Evolutionary conservation across 2,329 filamentous ascomycete species (phyloP).

Genomic region (Fusarium nisikadoi): DNA sequence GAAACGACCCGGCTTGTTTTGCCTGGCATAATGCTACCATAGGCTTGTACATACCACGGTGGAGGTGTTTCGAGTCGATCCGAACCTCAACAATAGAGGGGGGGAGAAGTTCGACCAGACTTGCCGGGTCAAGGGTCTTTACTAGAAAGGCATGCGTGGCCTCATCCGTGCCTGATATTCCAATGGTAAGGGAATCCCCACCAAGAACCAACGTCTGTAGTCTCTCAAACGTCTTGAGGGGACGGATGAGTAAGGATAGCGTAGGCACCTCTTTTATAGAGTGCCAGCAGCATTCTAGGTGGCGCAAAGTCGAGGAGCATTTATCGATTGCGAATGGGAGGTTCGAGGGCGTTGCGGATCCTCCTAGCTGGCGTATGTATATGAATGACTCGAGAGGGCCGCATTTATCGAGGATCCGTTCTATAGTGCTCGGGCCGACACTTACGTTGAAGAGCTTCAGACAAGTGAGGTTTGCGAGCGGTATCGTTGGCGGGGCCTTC

Average conservation of each 20-base stretch:
- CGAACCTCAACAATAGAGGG: background rate
- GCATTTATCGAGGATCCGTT: background rate
- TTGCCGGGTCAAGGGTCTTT: background rate
- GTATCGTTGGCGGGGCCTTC: accelerated
- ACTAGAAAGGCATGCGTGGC: background rate
- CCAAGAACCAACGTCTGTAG: background rate
- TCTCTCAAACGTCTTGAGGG: background rate
- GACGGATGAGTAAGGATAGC: accelerated
- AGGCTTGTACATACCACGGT: background rate
- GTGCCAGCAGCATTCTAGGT: background rate
- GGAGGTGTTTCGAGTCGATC: background rate
- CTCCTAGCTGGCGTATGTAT: accelerated
- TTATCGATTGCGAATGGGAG: accelerated
- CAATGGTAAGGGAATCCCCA: background rate
- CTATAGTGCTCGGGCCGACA: accelerated
- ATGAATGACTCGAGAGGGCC: background rate
- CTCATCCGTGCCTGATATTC: accelerated
- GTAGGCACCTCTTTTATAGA: accelerated
- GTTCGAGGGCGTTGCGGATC: accelerated
- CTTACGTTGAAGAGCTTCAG: background rate
- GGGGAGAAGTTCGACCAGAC: background rate
- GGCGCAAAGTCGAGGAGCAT: background rate
- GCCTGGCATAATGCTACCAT: background rate
- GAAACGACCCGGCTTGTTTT: background rate
- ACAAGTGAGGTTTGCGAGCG: background rate